Percentiles rank a stretch among this genome's conserved stretches.
These are phyloP conservation scores for Myxozyma neglecta DNA, from an alignment of 805 yeast species.

Conservation along the genomic window DNA sequence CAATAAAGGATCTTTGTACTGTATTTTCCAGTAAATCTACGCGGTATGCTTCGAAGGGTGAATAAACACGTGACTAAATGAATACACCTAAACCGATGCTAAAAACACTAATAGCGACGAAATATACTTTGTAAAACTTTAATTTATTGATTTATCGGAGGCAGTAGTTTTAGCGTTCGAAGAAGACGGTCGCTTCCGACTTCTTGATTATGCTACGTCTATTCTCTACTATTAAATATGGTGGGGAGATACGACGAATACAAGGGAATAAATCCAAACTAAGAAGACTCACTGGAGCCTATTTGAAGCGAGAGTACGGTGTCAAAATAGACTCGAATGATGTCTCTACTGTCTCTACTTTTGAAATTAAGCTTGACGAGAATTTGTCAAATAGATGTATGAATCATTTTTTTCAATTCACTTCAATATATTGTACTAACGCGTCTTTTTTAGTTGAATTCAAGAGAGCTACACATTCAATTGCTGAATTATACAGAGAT, in stretches of 20 bases:
- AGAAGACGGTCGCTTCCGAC: too few relatives aligned
- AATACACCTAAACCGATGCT: conserved; percentile 3
- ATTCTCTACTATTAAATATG: background rate
- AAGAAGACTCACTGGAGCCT: background rate
- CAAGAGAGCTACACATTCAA: conserved; percentile 29
- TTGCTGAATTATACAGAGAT: conserved; percentile 21
- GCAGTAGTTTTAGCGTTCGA: too few relatives aligned
- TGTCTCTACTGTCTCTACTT: too few relatives aligned
- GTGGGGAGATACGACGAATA: background rate
- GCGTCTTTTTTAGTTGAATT: background rate
- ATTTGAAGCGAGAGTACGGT: background rate
- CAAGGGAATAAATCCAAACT: too few relatives aligned
- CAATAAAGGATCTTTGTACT: background rate
- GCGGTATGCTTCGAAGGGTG: background rate
- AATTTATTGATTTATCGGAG: too few relatives aligned
- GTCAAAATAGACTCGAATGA: too few relatives aligned
- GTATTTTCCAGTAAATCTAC: too few relatives aligned
- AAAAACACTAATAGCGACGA: background rate
- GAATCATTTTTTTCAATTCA: background rate
- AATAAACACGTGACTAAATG: background rate
- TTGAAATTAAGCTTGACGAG: background rate
- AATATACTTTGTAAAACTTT: too few relatives aligned
- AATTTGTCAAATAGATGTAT: background rate
- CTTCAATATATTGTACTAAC: background rate
- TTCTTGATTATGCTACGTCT: too few relatives aligned